A percentile compares a stretch with the other conserved stretches of the same genome.
Conservation (phyloP, 768 basidiomycete species). For the Guyanaporus albipodus region DNA sequence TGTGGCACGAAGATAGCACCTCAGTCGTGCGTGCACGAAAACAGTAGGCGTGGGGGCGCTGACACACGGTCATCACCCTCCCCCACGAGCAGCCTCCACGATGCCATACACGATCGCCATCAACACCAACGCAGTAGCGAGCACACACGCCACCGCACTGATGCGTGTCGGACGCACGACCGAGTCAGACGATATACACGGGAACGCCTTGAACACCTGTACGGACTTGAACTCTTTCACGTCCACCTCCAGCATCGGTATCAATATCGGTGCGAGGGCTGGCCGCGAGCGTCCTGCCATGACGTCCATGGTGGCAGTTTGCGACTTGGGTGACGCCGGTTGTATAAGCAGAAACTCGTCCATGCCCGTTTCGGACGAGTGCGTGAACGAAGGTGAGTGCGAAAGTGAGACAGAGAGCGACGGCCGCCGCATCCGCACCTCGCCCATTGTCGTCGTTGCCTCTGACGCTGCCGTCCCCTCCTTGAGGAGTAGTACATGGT, state of each 20-base stretch:
- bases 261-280: conserved; percentile 1
- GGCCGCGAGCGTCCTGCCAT: no score
- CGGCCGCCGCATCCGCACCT: conserved; percentile 4
- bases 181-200: conserved; percentile 5
- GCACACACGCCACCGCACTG: conserved; percentile 2
- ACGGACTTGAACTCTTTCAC: neutral
- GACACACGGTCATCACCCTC: no score
- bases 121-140: conserved; percentile 11
- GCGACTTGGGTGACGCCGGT: conserved; percentile 1
- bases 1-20: no score
- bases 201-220: conserved; percentile 15
- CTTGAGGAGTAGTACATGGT: neutral
- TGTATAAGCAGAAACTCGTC: conserved; percentile 20
- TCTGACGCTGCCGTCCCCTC: no score
- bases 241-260: neutral
- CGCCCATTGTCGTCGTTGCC: neutral
- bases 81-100: neutral
- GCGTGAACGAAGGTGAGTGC: conserved; percentile 12
- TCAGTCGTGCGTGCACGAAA: no score
- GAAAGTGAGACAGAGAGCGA: conserved; percentile 15
- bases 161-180: conserved; percentile 9
- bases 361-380: conserved; percentile 17
- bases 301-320: neutral
- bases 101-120: conserved; percentile 17
- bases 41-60: no score